phyloP scores from a whole-genome alignment of 495 filamentous ascomycete species.

The Daldinia caldariorum region DNA sequence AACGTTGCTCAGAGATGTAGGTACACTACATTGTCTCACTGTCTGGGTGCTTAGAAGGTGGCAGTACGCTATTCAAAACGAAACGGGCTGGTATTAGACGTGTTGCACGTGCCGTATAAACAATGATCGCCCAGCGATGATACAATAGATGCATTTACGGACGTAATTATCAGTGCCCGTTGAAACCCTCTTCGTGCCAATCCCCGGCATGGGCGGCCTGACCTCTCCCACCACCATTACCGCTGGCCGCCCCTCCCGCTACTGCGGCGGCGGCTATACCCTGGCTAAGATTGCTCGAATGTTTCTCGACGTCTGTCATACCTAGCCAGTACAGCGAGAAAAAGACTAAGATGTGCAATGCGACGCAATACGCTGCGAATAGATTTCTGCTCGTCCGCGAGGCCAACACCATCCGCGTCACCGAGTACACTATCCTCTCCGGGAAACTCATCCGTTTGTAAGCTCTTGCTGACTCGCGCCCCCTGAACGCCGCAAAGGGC shows the following conservation, averaged over 20 bases:
- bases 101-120: slow-evolving; percentile 30
- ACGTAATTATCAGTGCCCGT: slow-evolving; percentile 44
- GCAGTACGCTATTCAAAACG: slow-evolving; percentile 7
- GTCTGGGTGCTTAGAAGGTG: background rate
- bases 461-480: slow-evolving; percentile 89
- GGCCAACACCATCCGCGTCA: slow-evolving; percentile 90
- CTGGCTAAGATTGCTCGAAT: slow-evolving; percentile 49
- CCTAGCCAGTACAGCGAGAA: slow-evolving; percentile 86
- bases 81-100: slow-evolving; percentile 31
- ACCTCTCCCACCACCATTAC: slow-evolving; percentile 31
- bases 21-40: slow-evolving; percentile 1
- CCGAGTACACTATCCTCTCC: slow-evolving; percentile 87
- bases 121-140: slow-evolving; percentile 36
- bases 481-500: slow-evolving; percentile 93
- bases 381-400: slow-evolving; percentile 90
- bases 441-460: slow-evolving; percentile 94
- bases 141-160: slow-evolving; percentile 31
- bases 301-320: slow-evolving; percentile 56
- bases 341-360: slow-evolving; percentile 87
- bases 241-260: slow-evolving; percentile 41
- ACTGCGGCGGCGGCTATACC: slow-evolving; percentile 48
- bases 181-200: slow-evolving; percentile 56
- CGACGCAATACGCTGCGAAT: slow-evolving; percentile 94
- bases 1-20: background rate
- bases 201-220: slow-evolving; percentile 42